phyloP scores from a whole-genome alignment of 148 eudicot genomes.

The Silene uniflora region DNA sequence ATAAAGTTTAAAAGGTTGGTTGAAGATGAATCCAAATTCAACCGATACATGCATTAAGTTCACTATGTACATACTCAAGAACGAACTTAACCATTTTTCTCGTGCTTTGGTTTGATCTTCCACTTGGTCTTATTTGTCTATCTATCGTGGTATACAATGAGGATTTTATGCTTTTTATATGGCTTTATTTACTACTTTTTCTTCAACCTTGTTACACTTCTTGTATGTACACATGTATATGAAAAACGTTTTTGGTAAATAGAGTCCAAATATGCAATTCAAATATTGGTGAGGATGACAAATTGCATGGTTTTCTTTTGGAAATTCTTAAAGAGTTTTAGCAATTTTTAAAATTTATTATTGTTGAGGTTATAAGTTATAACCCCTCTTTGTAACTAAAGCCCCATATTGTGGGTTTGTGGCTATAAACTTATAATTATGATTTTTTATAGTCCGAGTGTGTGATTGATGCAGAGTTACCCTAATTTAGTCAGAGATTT shows the following conservation, averaged over 20 bases:
- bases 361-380: no score
- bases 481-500: no score
- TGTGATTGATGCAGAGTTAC: no score
- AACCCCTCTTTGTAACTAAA: no score
- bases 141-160: slow-evolving; percentile 1
- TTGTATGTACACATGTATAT: neutral
- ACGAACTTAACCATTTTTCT: neutral
- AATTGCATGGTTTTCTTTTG: no score
- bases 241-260: neutral
- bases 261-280: neutral
- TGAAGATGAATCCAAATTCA: neutral
- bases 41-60: neutral
- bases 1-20: neutral
- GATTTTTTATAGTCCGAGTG: no score
- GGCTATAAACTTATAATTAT: no score
- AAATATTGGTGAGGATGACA: no score
- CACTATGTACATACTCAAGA: neutral
- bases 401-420: no score
- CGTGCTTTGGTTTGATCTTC: neutral
- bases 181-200: neutral
- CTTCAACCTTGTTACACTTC: neutral
- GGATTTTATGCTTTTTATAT: slow-evolving; percentile 7
- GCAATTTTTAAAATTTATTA: no score
- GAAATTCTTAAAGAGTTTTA: no score
- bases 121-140: neutral